Conservation (phyloP, 331 rosid genomes). For the Acacia pycnantha region DNA sequence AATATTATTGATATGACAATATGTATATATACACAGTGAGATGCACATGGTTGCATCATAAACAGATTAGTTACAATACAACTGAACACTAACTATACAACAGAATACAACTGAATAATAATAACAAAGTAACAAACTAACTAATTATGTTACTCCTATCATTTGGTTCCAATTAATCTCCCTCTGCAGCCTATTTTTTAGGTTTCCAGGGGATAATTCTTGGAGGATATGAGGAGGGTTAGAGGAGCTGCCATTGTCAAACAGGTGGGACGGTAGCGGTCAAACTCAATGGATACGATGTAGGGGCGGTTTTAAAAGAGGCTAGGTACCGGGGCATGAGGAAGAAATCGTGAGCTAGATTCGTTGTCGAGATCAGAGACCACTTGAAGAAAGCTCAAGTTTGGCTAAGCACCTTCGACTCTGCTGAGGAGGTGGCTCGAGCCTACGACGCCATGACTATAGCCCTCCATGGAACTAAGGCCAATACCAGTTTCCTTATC, state of each 20-base stretch:
- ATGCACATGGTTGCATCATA: no score
- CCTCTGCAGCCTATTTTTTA: neutral
- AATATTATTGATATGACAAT: no score
- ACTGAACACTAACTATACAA: no score
- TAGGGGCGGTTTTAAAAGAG: constrained; percentile 44
- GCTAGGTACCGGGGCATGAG: constrained; percentile 74
- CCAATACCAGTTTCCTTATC: constrained; percentile 67
- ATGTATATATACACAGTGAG: no score
- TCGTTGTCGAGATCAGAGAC: constrained; percentile 97
- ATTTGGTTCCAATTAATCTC: neutral
- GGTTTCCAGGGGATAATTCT: neutral
- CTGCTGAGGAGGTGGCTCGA: constrained; percentile 89
- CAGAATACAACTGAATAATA: no score
- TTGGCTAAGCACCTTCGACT: constrained; percentile 86
- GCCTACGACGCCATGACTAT: constrained; percentile 82
- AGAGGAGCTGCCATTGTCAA: constrained; percentile 40
- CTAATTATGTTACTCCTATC: no score
- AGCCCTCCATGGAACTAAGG: constrained; percentile 80
- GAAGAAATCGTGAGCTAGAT: constrained; percentile 89
- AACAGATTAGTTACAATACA: no score
- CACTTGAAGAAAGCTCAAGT: constrained; percentile 81
- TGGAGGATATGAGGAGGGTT: constrained; percentile 51
- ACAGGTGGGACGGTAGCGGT: constrained; percentile 19
- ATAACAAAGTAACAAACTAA: no score
- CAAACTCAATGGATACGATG: constrained; percentile 28